Evolutionary conservation across 306 rosid genomes (phyloP).

Genomic region (Medicago arabica): DNA sequence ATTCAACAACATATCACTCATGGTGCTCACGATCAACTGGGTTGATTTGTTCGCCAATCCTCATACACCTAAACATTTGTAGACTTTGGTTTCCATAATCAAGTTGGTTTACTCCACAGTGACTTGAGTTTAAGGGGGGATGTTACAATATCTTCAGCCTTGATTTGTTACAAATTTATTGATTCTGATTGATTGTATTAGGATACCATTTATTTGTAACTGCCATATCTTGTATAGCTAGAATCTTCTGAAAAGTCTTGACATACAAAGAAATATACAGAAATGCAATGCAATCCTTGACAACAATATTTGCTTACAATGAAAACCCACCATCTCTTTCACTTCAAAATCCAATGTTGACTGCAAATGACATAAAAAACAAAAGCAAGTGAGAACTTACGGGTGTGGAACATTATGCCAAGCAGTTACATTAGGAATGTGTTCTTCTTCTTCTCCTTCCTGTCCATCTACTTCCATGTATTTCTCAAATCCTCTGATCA

Average conservation of each 20-base stretch:
- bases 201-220: not conserved
- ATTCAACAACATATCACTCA: not conserved
- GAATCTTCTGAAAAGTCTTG: not conserved
- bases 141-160: too few species aligned
- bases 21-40: too few species aligned
- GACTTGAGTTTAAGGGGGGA: not conserved
- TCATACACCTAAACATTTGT: constrained; percentile 1
- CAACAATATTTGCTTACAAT: not conserved
- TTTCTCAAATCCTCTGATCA: constrained; percentile 83
- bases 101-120: not conserved
- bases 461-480: constrained; percentile 56
- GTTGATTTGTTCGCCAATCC: too few species aligned
- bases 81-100: constrained; percentile 1
- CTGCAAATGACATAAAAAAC: constrained; percentile 34
- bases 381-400: constrained; percentile 53
- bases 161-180: not conserved
- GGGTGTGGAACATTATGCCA: constrained; percentile 96
- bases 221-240: not conserved
- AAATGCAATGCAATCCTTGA: not conserved
- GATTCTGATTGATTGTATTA: not conserved
- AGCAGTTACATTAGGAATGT: constrained; percentile 78
- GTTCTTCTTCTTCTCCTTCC: constrained; percentile 45
- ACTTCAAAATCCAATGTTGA: not conserved
- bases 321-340: not conserved
- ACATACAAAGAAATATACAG: not conserved